Conservation (phyloP, 371 early-diverging fungal species). For the Mortierella sp. region DNA sequence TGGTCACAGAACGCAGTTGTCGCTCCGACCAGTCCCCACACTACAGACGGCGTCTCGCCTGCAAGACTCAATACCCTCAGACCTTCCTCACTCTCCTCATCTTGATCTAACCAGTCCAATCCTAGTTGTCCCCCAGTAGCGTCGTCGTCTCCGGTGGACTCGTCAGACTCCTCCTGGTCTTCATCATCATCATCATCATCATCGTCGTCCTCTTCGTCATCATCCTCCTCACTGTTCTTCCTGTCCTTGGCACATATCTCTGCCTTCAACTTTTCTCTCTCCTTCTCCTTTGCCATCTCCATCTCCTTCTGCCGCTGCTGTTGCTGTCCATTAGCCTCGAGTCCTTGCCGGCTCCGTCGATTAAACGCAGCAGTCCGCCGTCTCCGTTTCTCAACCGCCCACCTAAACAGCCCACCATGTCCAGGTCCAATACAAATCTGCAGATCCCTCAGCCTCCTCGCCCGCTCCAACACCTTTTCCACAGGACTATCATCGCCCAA, state of each 20-base stretch:
- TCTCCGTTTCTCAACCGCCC: constrained; percentile 17
- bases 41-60: constrained; percentile 17
- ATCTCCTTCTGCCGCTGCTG: background rate
- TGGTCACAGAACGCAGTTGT: constrained; percentile 9
- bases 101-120: background rate
- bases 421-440: constrained; percentile 24
- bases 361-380: background rate
- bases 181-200: background rate
- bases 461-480: background rate
- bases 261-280: background rate
- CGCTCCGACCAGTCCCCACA: constrained; percentile 17
- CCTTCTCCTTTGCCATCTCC: background rate
- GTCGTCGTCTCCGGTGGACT: background rate
- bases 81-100: background rate
- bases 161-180: background rate
- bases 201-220: background rate
- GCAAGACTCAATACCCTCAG: constrained; percentile 19
- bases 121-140: no score
- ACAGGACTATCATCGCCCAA: constrained; percentile 1
- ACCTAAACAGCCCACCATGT: constrained; percentile 19
- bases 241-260: background rate
- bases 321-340: background rate
- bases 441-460: constrained; percentile 9
- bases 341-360: background rate
- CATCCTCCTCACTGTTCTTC: background rate